These are phyloP conservation scores for Neoarthrinium moseri DNA, from an alignment of 2,329 filamentous ascomycete species.

Conservation along the genomic window DNA sequence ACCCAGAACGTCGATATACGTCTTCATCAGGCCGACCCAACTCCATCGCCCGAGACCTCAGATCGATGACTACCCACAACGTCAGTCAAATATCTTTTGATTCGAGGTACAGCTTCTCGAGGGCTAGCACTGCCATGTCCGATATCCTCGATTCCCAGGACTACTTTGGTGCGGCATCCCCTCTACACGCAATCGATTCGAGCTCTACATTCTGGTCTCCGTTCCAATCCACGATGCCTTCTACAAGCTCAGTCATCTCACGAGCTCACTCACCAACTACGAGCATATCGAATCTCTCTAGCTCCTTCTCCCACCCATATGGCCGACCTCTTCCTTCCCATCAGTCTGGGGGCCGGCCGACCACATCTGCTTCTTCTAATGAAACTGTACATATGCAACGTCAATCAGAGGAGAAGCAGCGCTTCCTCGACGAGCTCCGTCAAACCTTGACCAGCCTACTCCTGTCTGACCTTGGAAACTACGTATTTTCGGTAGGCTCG, in stretches of 20 bases:
- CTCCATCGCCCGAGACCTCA: constrained; percentile 55
- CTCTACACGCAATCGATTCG: constrained; percentile 71
- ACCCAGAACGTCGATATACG: constrained; percentile 49
- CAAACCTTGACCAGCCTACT: constrained; percentile 81
- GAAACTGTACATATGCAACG: constrained; percentile 64
- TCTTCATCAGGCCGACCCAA: constrained; percentile 43
- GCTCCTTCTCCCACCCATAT: constrained; percentile 44
- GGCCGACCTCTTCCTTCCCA: constrained; percentile 42
- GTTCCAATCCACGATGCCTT: constrained; percentile 68
- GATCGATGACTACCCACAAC: constrained; percentile 59
- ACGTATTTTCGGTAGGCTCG: constrained; percentile 83
- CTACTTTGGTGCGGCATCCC: constrained; percentile 68
- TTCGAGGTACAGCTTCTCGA: constrained; percentile 60
- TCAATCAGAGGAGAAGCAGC: constrained; percentile 66
- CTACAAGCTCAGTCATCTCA: constrained; percentile 59
- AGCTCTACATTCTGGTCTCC: constrained; percentile 87
- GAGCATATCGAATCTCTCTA: constrained; percentile 57
- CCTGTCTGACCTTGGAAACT: constrained; percentile 83
- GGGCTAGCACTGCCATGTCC: constrained; percentile 55
- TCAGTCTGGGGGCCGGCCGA: constrained; percentile 55
- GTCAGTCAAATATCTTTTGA: constrained; percentile 70
- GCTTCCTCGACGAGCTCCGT: constrained; percentile 75
- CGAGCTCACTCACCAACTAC: constrained; percentile 61
- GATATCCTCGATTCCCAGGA: constrained; percentile 71
- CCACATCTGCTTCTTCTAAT: constrained; percentile 65